Evolutionary conservation across 805 yeast genomes (phyloP).

Genomic region (Jamesozyma spencerorum): DNA sequence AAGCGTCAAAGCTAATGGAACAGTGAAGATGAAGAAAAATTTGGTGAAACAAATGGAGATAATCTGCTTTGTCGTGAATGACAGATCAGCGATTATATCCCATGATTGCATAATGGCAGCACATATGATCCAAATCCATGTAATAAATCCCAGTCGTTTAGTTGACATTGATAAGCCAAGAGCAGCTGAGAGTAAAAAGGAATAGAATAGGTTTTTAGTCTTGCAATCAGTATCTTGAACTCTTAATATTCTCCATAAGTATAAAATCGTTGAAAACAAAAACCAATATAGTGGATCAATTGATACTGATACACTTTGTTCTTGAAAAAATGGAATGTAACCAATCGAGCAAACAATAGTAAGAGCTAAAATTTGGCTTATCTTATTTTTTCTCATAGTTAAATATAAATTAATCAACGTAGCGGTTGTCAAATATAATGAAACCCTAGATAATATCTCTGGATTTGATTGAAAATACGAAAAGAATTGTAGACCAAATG

Average conservation of each 20-base stretch:
- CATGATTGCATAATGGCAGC: slow-evolving; percentile 45
- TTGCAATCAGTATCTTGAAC: slow-evolving; percentile 31
- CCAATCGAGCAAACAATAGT: slow-evolving; percentile 24
- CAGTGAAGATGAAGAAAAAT: slow-evolving; percentile 34
- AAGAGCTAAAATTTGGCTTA: slow-evolving; percentile 36
- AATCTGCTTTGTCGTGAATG: slow-evolving; percentile 33
- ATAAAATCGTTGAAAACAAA: slow-evolving; percentile 40
- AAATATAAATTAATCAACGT: slow-evolving; percentile 14
- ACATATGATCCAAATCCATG: slow-evolving; percentile 53
- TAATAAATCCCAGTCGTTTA: slow-evolving; percentile 63
- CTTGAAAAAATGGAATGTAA: slow-evolving; percentile 13
- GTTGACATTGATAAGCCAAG: slow-evolving; percentile 52
- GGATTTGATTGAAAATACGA: slow-evolving; percentile 8
- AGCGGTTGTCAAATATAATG: slow-evolving; percentile 9
- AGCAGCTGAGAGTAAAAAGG: slow-evolving; percentile 41
- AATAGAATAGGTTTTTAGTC: slow-evolving; percentile 44
- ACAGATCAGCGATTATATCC: slow-evolving; percentile 61
- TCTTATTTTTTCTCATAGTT: slow-evolving; percentile 19
- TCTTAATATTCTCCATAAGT: slow-evolving; percentile 41
- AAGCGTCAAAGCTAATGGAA: slow-evolving; percentile 54
- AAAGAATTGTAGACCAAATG: slow-evolving; percentile 20
- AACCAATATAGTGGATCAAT: slow-evolving; percentile 38
- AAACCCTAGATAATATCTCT: slow-evolving; percentile 6
- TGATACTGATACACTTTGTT: slow-evolving; percentile 10
- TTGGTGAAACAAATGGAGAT: slow-evolving; percentile 36